phyloP scores from a whole-genome alignment of 2,329 filamentous ascomycete species.

The Macrophomina pseudophaseolina region DNA sequence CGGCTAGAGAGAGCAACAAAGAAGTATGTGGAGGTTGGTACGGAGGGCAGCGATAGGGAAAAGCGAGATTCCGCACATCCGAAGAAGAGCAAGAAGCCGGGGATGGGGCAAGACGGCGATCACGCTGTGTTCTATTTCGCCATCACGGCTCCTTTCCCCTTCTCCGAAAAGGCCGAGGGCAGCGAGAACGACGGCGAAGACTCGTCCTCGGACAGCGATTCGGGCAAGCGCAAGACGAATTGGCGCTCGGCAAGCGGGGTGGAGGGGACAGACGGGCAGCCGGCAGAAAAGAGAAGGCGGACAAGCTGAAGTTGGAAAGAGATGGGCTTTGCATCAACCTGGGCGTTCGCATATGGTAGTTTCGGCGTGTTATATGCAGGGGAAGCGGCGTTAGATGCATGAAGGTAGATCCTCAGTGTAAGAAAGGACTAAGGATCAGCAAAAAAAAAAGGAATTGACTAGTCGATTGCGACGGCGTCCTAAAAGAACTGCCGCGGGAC shows the following conservation, averaged over 20 bases:
- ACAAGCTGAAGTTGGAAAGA: slow-evolving; percentile 15
- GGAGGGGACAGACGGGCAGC: slow-evolving; percentile 44
- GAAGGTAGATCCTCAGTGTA: neutral
- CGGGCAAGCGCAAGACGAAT: slow-evolving; percentile 37
- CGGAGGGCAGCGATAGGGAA: slow-evolving; percentile 19
- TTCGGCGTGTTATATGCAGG: neutral
- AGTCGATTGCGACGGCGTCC: no score
- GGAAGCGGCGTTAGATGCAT: neutral
- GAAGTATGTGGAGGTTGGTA: slow-evolving; percentile 18
- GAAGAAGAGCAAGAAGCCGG: slow-evolving; percentile 3
- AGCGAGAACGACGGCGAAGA: neutral
- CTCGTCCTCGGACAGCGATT: neutral
- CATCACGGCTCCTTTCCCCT: slow-evolving; percentile 16
- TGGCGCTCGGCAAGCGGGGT: slow-evolving; percentile 55
- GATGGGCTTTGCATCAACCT: slow-evolving; percentile 5
- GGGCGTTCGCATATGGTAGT: neutral
- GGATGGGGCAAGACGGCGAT: neutral
- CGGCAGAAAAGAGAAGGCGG: slow-evolving; percentile 26
- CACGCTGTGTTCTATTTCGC: slow-evolving; percentile 25
- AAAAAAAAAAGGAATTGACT: neutral
- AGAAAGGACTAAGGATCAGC: neutral
- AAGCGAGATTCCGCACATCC: neutral
- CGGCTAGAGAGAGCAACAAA: slow-evolving; percentile 28
- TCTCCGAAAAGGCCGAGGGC: neutral
- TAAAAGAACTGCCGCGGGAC: no score